Evolutionary conservation across 1,284 basidiomycete species (phyloP), one percentile per base, ranked within the genome.

Genomic region (Fistulina hepatica): DNA sequence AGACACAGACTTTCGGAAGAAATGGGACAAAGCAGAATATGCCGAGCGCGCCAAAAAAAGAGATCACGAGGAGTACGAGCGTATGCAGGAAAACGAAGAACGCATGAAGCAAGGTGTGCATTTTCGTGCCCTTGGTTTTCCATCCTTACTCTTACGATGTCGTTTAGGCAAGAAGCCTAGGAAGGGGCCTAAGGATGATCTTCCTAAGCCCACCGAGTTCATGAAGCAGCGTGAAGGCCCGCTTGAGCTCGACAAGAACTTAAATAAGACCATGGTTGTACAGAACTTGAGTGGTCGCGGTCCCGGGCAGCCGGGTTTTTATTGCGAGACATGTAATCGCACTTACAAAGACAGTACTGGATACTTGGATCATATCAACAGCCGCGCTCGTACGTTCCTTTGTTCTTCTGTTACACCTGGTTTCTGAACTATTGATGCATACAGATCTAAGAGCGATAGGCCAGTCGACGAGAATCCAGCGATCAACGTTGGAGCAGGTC

Each of bases 301-400:
- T 0, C 75, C 89, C 21, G 83, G 86, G 11, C 84, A 91, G 44
- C 88, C 89, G 12, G 92, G 92, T 0, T 97, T 94, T 63, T 84
- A 76, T 57, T 97, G 92, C 52, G 90, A 93, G 52, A 64, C 82
- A 7, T 97, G 92, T 56, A 82, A 77, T 49, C 69, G 89, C 48
- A 95, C 86, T 15, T 88, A 90, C 60, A 97, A 95, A 59, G 94
- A 98, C 55, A 93, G 81, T 43, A 72, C 82, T 19, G 85, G 79
- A 2, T 98, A 97, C 56, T 66, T 99, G 35, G 94, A 98, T 57
- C 95, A 99, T 57, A 77, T 99, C 41, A 99, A 98, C 59, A 81
- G 88, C 34, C 73, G 92, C 63, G 78, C 80, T 44, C 95, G 92
- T 95, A 57, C 55, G 89, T 77, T 21, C 3, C 26, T 19, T 10